Evolutionary conservation across 2,329 filamentous ascomycete genomes (phyloP), one percentile per base, ranked within the genome.

Genomic region (Cladosporium sp.): DNA sequence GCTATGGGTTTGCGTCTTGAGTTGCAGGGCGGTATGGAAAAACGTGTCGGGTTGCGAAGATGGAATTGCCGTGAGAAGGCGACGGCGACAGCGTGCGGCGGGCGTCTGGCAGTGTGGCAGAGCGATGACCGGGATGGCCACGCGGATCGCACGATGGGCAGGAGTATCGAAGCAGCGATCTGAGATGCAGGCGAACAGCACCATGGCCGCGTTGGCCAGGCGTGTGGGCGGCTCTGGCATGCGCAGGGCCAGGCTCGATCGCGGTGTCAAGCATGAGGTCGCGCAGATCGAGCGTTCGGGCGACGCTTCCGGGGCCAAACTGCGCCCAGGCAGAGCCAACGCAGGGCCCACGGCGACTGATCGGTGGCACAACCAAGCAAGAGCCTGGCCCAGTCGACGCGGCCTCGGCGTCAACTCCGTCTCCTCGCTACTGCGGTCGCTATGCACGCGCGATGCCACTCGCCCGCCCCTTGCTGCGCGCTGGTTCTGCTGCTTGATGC

Each of bases 231-330:
- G n/a, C n/a, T n/a, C n/a, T n/a, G n/a, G 25, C 44, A 7, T 1
- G 13, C 20, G 42, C 45, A 34, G 20, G 28, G 32, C 8, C n/a
- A 12, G 25, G 39, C 49, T 52, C 49, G 49, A 52, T 52, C 49
- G 49, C 35, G 4, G n/a, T 6, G 49, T 19, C 35, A 19, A 9
- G 49, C 9, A 35, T 52, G 49, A 52, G 49, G 49, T 52, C 24
- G 34, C 35, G 17, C 49, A 52, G 49, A 52, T 52, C 49, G 49
- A 39, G 49, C 25, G 34, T 24, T 48, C 45, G 45, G 44, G 17
- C 15, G 45, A 35, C 45, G n/a, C 45, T 48, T 22, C 45, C 45
- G 45, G 17, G 4, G 42, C 42, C 15, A 17, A 17, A 7, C 13
- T 9, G 17, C 22, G 42, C 24, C 42, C 10, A 24, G 19, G n/a